Base-by-base conservation (phyloP, 176 grass and related monocot species). In the Otatea glauca region DNA sequence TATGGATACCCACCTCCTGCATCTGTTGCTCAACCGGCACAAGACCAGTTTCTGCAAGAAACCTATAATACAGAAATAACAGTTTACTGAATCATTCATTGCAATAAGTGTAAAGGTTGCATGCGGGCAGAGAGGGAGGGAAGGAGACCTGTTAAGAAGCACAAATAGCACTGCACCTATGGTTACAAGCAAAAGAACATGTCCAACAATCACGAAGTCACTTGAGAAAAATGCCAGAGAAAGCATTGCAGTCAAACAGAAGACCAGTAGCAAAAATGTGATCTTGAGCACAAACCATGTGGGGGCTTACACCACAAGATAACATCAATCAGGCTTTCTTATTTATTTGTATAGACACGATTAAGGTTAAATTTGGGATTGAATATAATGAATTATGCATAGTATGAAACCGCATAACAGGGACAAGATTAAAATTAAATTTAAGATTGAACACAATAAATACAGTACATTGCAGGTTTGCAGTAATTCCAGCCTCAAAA, bases 11-110 rank as follows among this genome's bases (percentile, higher is more conserved):
- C 13, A 98, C 95, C 85, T 98, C 95, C 72, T 98, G 55, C 93
- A 95, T 94, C 79, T 98, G 96, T 69, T 92, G 91, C 68, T 98
- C 96, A 35, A 98, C 85, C 5, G 96, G 83, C 38, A 95, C 96
- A 16, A 95, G 75, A 64, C 96, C 96, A 23, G 92, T 94, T 74
- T 98, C 89, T 81, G 89, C 96, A 7, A 98, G 89, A 85, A 95
- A 98, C 84, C 96, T 98, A 63, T 8, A 88, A 49, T 17, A 74
- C 51, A 56, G 11, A 84, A 76, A 74, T 48, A 39, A 0, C n/a
- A 41, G 42, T 35, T 42, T 0, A 0, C 13, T 58, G 42, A 79
- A 74, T 45, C 50, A 59, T 55, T 68, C 23, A 47, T 68, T 70
- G 25, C 2, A 54, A 74, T 3, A 60, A 73, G 60, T 23, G 12